Conservation (phyloP, 2,329 filamentous ascomycete genomes). For the Apiospora phragmitis region DNA sequence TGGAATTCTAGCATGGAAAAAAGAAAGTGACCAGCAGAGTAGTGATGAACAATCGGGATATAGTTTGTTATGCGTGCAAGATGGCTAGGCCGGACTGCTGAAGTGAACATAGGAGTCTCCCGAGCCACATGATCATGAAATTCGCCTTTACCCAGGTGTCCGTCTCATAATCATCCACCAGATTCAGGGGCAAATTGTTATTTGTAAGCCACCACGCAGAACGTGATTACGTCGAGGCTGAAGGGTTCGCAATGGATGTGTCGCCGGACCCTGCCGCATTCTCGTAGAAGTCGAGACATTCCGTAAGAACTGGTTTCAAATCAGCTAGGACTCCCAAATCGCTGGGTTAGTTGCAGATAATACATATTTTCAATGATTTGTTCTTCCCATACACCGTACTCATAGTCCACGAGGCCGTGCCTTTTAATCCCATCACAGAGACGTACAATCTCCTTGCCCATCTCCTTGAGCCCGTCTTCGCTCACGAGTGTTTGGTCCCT, state of each 20-base stretch:
- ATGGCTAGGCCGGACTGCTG: background rate
- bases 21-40: background rate
- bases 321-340: conserved; percentile 15
- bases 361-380: conserved; percentile 78
- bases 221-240: background rate
- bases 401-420: conserved; percentile 93
- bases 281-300: conserved; percentile 48
- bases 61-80: background rate
- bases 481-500: conserved; percentile 65
- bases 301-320: conserved; percentile 29
- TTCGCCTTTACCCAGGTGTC: background rate
- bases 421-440: conserved; percentile 86
- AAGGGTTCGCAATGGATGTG: background rate
- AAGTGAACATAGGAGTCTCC: background rate
- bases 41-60: background rate
- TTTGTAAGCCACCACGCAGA: background rate
- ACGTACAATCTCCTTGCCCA: conserved; percentile 79
- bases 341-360: background rate
- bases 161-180: background rate
- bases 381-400: conserved; percentile 96
- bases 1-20: background rate
- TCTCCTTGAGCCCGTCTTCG: conserved; percentile 68
- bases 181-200: background rate
- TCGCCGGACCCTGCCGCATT: conserved; percentile 27
- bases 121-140: background rate